Base-by-base conservation (phyloP, 805 yeast species). In the Debaryomyces hansenii region DNA sequence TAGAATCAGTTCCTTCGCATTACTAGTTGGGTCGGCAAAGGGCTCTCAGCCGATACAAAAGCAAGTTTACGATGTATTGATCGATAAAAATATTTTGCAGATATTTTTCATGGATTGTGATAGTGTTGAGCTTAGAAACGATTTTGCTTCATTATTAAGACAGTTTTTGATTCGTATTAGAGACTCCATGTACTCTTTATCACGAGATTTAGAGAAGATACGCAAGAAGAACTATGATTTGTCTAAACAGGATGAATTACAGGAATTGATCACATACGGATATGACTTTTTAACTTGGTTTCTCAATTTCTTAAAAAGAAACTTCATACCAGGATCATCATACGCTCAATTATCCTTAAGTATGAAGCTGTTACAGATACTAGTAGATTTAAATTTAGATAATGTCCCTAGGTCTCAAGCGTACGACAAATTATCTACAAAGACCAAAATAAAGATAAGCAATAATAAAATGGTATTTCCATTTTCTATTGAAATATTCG, bases 51-150 rank as follows among this genome's bases (percentile, higher is more conserved):
- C 82, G 0, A 73, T 91, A 2, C 72, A 79, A 0, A 41, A 65
- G 0, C 60, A 60, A 20, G 69, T 80, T 0, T 78, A 78, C 46
- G 67, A 70, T 0, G 55, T 78, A 1, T 52, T 90, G 0, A 54
- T 63, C 33, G 59, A 69, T 0, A 65, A 75, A 27, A 43, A 47
- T 8, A 39, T 66, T 2, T 56, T 84, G 4, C 78, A 77, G 27
- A 64, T 76, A 4, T 74, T 84, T 50, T 75, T 85, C 47, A 71
- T 77, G n/a, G 95, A 87, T 48, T 55, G 52, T 14, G 71, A 78
- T 15, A 82, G 84, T 46, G 73, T 88, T 12, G 91, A 86, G 49
- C 72, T 79, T 0, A 72, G 97, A 57, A 84, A 83, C 51, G 83
- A 80, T 39, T 80, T 87, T 42, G 71, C 74, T 21, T 82, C 92